These are phyloP conservation scores for Kalanchoe fedtschenkoi DNA, from an alignment of 164 flowering plant genomes.

Conservation along the genomic window DNA sequence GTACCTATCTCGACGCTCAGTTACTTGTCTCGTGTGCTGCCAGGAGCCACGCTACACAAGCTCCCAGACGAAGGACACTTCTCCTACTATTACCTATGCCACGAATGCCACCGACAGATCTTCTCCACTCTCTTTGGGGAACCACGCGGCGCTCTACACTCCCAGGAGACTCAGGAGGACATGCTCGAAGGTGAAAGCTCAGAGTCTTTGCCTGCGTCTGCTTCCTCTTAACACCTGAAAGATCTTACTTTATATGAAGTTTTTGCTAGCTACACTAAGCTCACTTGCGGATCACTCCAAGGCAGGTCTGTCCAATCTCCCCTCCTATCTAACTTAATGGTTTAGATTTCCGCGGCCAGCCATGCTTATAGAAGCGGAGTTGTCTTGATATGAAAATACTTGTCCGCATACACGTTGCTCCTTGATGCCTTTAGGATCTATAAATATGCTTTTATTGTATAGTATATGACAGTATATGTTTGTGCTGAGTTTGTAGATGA, in stretches of 20 bases:
- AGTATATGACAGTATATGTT: no score
- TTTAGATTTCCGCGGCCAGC: not conserved
- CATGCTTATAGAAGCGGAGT: not conserved
- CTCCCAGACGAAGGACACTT: constrained; percentile 81
- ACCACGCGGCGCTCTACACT: constrained; percentile 32
- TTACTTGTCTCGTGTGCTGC: constrained; percentile 52
- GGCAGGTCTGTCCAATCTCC: not conserved
- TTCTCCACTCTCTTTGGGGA: constrained; percentile 63
- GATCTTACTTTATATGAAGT: not conserved
- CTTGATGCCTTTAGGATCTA: no score
- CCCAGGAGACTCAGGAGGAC: not conserved
- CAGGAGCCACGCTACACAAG: constrained; percentile 54
- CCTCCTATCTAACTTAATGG: not conserved
- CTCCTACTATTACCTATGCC: constrained; percentile 71
- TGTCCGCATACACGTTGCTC: no score
- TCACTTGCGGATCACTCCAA: not conserved
- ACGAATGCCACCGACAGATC: constrained; percentile 72
- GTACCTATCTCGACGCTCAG: constrained; percentile 62
- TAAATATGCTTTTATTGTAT: no score
- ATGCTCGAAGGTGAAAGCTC: not conserved
- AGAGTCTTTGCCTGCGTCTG: not conserved
- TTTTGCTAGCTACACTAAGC: not conserved
- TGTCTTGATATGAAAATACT: no score
- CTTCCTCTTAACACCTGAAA: not conserved
- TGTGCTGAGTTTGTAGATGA: no score